Base-by-base conservation (phyloP, 2,329 filamentous ascomycete genomes). In the Colletotrichum sidae region DNA sequence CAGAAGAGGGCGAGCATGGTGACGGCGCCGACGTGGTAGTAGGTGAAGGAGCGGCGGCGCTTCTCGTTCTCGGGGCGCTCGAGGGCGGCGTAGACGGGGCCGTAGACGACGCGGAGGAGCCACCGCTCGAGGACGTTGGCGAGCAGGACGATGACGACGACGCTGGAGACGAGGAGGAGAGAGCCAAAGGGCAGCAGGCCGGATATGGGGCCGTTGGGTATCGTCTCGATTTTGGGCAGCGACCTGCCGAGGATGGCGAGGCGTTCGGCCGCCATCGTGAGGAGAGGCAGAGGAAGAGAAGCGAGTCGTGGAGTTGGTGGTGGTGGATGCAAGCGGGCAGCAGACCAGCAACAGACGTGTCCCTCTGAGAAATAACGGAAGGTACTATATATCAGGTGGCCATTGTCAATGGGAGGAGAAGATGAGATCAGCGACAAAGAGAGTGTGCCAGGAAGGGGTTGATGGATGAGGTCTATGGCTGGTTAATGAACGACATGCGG, bases 11-110 rank as follows among this genome's bases (percentile, higher is more conserved):
- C 49, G 45, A 67, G 38, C 38, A 68, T 65, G 46, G 55, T 51
- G 47, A 62, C 38, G 25, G 60, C 60, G 45, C 67, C 68, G n/a
- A 69, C 50, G 15, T 69, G 65, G 45, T 69, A 68, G 55, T 69
- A 69, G 2, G 55, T 60, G 37, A 69, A 69, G 1, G 68, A 68
- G 1, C 65, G 59, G 4, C 67, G 65, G 6, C 62, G 65, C 13
- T 64, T 67, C 41, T 69, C 68, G 51, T 54, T 58, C 11, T 45
- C 67, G 1, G 65, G 65, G 6, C 55, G 55, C 33, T 60, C 51
- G 8, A 69, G 46, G 0, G 10, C 34, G 10, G 41, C 38, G 47
- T 63, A 69, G 13, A 64, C 25, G 2, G 54, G 54, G n/a, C 62
- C 47, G 15, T 68, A 68, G 34, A 67, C 52, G 12, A 13, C 37